Percentiles rank a stretch among this genome's conserved stretches.
Evolutionary conservation across 306 rosid species (phyloP).

Genomic region (Acacia crassicarpa): DNA sequence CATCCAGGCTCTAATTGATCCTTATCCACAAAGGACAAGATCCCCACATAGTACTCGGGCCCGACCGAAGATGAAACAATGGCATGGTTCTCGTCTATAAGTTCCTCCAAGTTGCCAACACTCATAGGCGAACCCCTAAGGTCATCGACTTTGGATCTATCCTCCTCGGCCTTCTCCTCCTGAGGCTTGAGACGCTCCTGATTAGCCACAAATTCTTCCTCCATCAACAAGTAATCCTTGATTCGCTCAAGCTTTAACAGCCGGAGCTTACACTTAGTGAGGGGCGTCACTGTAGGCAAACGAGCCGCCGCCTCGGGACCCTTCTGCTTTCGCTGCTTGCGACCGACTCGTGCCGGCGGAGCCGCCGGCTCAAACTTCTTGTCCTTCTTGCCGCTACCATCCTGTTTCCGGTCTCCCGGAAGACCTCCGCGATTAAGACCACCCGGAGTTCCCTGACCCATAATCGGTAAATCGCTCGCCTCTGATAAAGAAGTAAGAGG

Average conservation of each 20-base stretch:
- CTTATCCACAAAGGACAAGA: conserved; percentile 91
- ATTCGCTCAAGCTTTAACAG: conserved; percentile 89
- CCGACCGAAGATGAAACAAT: conserved; percentile 97
- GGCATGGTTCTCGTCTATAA: conserved; percentile 95
- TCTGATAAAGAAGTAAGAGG: background rate
- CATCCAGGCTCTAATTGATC: conserved; percentile 98
- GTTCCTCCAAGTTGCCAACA: conserved; percentile 90
- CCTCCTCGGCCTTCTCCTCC: conserved; percentile 98
- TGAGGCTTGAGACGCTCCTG: conserved; percentile 95
- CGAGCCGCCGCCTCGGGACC: conserved; percentile 97
- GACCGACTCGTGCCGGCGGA: conserved; percentile 92
- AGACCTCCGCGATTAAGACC: conserved; percentile 78
- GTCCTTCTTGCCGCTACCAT: conserved; percentile 80
- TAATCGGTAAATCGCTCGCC: background rate
- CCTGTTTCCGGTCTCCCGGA: conserved; percentile 80
- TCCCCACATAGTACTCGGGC: conserved; percentile 93
- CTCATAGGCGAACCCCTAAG: conserved; percentile 98
- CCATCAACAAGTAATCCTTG: conserved; percentile 90
- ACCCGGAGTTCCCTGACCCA: conserved; percentile 99
- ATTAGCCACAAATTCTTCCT: conserved; percentile 92
- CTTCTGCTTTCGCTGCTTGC: conserved; percentile 94
- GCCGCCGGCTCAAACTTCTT: conserved; percentile 96
- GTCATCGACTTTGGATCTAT: conserved; percentile 95
- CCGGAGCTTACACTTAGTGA: conserved; percentile 84
- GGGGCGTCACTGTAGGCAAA: conserved; percentile 89